Base-by-base conservation (phyloP, 495 filamentous ascomycete genomes). In the Aspergillus egyptiacus region DNA sequence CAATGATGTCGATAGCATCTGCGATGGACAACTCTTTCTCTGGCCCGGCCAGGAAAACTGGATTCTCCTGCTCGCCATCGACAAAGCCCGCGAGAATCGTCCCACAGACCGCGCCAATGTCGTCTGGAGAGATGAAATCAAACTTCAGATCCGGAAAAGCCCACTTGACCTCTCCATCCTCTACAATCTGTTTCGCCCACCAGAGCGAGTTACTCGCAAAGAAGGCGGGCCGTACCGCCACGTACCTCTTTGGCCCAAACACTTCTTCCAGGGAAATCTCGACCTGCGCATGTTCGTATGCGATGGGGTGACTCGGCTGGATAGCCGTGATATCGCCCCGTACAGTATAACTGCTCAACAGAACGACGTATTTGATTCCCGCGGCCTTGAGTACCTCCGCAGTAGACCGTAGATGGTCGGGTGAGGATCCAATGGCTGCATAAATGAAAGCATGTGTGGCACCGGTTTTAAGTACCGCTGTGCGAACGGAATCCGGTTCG, bases 381-480 rank as follows among this genome's bases (percentile, higher is more conserved):
- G 57, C 51, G 1, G 53, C 14, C 37, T 61, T 65, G 13, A 69
- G 55, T 2, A 64, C 62, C 38, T 48, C 34, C 9, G 60, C 11
- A 11, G 51, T 60, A 10, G 27, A 20, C 8, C 56, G 46, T 58
- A 67, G 59, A 31, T 65, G 58, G 44, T 68, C 65, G 0, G 51
- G 20, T 0, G 41, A 45, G 46, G 50, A 9, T 5, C 39, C 54
- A 5, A 53, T n/a, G 5, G 37, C 55, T 11, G 55, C 31, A 40
- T 69, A 69, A 30, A 64, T 64, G 51, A 69, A 69, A 8, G 66
- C 66, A 15, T 52, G 43, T 10, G 56, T 55, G 2, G 65, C 65
- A 13, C 50, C 49, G 0, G 59, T 49, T 6, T 41, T 27, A 9
- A 18, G 11, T 0, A 67, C 64, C 2, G 65, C 63, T 1, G 49